Percentiles rank a stretch among this genome's conserved stretches.
phyloP scores from a whole-genome alignment of 352 stramenopile species.

The Phytophthora uliginosa region DNA sequence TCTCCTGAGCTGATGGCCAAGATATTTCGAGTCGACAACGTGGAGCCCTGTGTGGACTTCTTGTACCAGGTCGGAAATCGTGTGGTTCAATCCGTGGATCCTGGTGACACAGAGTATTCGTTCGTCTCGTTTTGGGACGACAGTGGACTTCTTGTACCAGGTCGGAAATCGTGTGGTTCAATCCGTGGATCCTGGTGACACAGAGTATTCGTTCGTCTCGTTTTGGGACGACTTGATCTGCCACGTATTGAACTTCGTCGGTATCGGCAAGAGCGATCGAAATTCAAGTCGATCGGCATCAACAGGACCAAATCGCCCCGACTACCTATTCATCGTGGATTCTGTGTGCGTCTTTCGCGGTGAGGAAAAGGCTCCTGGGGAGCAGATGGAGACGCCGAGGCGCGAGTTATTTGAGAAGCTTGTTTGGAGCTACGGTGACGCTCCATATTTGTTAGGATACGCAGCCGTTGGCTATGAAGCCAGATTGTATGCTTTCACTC shows the following conservation, averaged over 20 bases:
- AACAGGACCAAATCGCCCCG: slow-evolving; percentile 20
- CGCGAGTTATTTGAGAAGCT: slow-evolving; percentile 34
- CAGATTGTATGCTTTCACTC: slow-evolving; percentile 32
- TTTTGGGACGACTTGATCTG: slow-evolving; percentile 41
- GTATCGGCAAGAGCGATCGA: slow-evolving; percentile 36
- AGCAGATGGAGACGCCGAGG: slow-evolving; percentile 29
- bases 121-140: slow-evolving; percentile 46
- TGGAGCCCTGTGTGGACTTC: background rate
- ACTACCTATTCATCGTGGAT: slow-evolving; percentile 37
- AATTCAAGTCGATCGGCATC: slow-evolving; percentile 23
- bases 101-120: slow-evolving; percentile 31
- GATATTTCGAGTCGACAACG: background rate
- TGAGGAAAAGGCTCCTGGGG: slow-evolving; percentile 27
- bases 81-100: slow-evolving; percentile 2
- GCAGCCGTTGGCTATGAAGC: slow-evolving; percentile 40
- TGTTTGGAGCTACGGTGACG: slow-evolving; percentile 42
- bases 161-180: background rate
- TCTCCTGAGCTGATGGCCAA: background rate
- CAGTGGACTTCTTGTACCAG: slow-evolving; percentile 1
- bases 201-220: slow-evolving; percentile 36
- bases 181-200: slow-evolving; percentile 26
- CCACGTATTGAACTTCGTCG: slow-evolving; percentile 33
- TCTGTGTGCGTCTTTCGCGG: slow-evolving; percentile 32
- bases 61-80: background rate
- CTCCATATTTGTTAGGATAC: slow-evolving; percentile 51